Base-by-base conservation (phyloP, 148 eudicot species). In the Camellia lanceoleosa region DNA sequence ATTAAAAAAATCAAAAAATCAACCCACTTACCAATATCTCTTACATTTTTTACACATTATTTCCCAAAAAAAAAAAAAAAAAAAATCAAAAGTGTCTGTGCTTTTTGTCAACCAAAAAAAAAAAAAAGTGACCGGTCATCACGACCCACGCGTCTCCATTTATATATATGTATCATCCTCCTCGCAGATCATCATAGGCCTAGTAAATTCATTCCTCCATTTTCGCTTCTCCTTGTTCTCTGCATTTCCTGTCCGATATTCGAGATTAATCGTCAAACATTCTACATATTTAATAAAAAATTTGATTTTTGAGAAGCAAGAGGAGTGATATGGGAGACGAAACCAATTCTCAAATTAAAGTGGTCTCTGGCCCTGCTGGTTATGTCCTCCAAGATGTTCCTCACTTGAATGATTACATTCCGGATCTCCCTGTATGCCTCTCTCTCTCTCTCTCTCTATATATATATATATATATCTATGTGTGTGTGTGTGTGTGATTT, bases 351-450 rank as follows among this genome's bases (percentile, higher is more conserved):
- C 76, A 87, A 78, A 90, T 85, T 93, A 93, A 91, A 87, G 81
- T 91, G 12, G 83, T 77, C 20, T 43, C 72, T 3, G 97, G 97
- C 51, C 88, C 86, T 19, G 73, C 62, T 52, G 97, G 97, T 11
- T 93, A 88, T 54, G 83, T 93, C 10, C 93, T 93, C 54, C 88
- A 93, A 85, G 97, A 93, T 70, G 94, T 93, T 78, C 97, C 97
- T 87, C 97, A 93, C 79, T 84, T 93, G 80, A 79, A 78, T 66
- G 97, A 93, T 89, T 93, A 93, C 81, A 88, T 93, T 12, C 80
- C 88, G 19, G 60, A 89, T 86, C 94, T 93, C 63, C 87, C 89
- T 79, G 97, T 93, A 88, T 16, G 82, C 18, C 16, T 68, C 61
- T 67, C 46, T 59, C 72, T 52, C 23, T 52, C 23, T 49, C 23